Evolutionary conservation across 345 rosid species (phyloP).

Genomic region (Melaleuca alternifolia): DNA sequence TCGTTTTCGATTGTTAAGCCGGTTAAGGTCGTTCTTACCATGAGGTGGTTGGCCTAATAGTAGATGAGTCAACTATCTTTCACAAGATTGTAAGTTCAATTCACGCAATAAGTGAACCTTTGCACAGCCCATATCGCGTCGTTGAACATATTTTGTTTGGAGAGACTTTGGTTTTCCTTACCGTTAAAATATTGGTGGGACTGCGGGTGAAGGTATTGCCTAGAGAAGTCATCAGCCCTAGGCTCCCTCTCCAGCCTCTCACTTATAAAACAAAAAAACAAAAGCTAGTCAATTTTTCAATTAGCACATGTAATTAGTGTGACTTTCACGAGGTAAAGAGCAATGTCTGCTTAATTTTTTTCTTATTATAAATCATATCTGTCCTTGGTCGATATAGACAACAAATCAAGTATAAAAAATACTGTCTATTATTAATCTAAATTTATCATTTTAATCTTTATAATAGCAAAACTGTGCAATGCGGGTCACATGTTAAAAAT

Average conservation of each 20-base stretch:
- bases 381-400: background rate
- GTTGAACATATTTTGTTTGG: accelerated
- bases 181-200: background rate
- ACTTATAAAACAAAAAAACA: background rate
- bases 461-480: no score
- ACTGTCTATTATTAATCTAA: background rate
- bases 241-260: background rate
- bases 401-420: no score
- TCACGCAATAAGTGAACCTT: background rate
- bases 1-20: accelerated
- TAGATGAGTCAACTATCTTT: background rate
- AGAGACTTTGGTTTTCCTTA: background rate
- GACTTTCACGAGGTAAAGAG: background rate
- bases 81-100: background rate
- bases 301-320: background rate
- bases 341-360: background rate
- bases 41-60: background rate
- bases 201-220: background rate
- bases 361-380: background rate
- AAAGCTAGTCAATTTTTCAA: background rate
- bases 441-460: background rate
- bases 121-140: background rate
- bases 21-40: background rate
- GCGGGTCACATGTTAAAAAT: no score
- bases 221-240: no score